Evolutionary conservation across 306 rosid species (phyloP), one percentile per base, ranked within the genome.

Genomic region (Medicago ruthenica): DNA sequence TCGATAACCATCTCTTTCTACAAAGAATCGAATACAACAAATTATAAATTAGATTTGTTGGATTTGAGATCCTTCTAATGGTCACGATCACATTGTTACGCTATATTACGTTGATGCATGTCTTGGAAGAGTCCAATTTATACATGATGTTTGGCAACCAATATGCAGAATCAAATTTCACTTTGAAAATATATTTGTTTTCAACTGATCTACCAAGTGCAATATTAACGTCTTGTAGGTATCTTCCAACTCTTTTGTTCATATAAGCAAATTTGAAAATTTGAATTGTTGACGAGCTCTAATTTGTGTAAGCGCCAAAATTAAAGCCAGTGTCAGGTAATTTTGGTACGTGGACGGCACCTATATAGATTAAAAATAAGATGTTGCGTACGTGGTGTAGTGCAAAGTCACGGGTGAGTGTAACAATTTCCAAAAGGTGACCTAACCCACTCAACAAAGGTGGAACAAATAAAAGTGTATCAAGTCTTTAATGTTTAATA

Each of bases 361-460:
- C 42, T 7, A 66, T 7, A 66, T 13, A 72, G n/a, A 5, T 34
- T 45, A 45, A 45, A 45, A 45, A 44, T 44, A 44, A 45, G 51
- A 45, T 13, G 2, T 13, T 45, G 51, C 8, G n/a, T 6, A 45
- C 16, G 4, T 45, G 51, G n/a, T 45, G 7, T 13, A 45, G 75
- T 61, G 71, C 63, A 73, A 76, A 86, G 42, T 60, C 8, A 65
- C 21, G 44, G 37, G 66, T 2, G n/a, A 41, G 75, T 27, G 84
- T 70, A 59, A 34, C 48, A 86, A 64, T 34, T 80, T 80, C 76
- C 51, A 59, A 85, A 86, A 77, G 57, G 63, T 47, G 50, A 78
- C 86, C 74, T 40, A 74, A 86, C 89, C 47, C 85, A 83, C 89
- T 84, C 11, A 36, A 45, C 69, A 59, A 87, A 75, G 66, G 42